These are phyloP conservation scores for Phytopythium kandeliae DNA, from an alignment of 352 stramenopile genomes.

Conservation along the genomic window DNA sequence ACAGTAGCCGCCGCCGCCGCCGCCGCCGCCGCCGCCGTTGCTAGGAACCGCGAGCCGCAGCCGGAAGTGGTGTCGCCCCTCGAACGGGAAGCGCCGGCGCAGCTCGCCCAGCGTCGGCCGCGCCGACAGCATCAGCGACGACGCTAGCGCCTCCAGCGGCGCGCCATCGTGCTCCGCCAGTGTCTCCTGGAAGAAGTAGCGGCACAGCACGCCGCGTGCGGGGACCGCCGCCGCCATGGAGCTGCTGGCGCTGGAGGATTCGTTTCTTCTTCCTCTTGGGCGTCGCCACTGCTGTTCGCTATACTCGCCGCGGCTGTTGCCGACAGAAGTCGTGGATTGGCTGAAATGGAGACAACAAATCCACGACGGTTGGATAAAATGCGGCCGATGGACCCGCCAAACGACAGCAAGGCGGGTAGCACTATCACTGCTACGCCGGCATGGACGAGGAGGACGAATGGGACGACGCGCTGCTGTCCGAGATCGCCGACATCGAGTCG, in stretches of 20 bases:
- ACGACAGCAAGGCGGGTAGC: too few relatives aligned
- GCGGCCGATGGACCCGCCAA: too few relatives aligned
- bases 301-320: too few relatives aligned
- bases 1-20: constrained; percentile 28
- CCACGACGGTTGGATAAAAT: too few relatives aligned
- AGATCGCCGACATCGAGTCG: constrained; percentile 61
- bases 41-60: constrained; percentile 29
- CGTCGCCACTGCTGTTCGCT: too few relatives aligned
- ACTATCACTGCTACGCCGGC: too few relatives aligned
- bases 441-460: constrained; percentile 45
- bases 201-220: constrained; percentile 51
- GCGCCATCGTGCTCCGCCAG: constrained; percentile 40
- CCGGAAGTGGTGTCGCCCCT: constrained; percentile 73
- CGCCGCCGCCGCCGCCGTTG: too few relatives aligned
- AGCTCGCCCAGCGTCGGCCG: constrained; percentile 57
- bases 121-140: constrained; percentile 58
- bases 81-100: constrained; percentile 71
- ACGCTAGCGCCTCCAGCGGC: constrained; percentile 43
- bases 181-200: constrained; percentile 82
- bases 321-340: too few relatives aligned
- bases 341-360: too few relatives aligned
- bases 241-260: too few relatives aligned
- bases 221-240: not conserved
- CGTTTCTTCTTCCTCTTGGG: too few relatives aligned
- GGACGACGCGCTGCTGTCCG: constrained; percentile 73